Evolutionary conservation across 306 rosid species (phyloP), one percentile per base, ranked within the genome.

Genomic region (Casuarina glauca): DNA sequence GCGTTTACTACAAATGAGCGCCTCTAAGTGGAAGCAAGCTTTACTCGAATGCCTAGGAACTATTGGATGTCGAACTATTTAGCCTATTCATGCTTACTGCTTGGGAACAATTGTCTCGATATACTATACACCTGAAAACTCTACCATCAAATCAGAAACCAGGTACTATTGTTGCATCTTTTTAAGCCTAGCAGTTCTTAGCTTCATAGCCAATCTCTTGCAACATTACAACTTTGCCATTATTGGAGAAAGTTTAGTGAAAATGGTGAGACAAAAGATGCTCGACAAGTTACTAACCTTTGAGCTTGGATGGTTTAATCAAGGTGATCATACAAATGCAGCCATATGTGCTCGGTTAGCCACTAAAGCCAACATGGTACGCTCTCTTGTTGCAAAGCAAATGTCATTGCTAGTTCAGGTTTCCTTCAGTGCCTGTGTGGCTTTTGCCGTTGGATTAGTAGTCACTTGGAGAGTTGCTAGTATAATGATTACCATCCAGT

Each of bases 251-350:
- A 35, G 54, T 0, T 82, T 91, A 82, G 74, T 90, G 8, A 89
- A 91, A 82, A 89, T 97, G 82, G 89, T 91, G 55, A 63, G 93
- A 0, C 87, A 88, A 63, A 76, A 74, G 75, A 58, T 94, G 77
- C 84, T 94, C 11, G 83, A 72, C n/a, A 82, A 86, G 60, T 81
- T 89, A 63, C 55, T 91, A 42, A 90, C 93, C 49, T 94, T 94
- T 80, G 97, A 91, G 85, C 81, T 94, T 45, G 94, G 93, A 73
- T 94, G 98, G 97, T 91, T 91, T 85, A 97, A 94, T 50, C 79
- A 85, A 75, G 90, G 90, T 19, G 93, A 90, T 15, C 90, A 91
- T 79, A 81, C 90, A 0, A 91, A 94, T 71, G 96, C 91, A 43
- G 87, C 97, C 50, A 81, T 94, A 38, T 90, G 97, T 63, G 88